Percentiles rank a stretch among this genome's conserved stretches.
Evolutionary conservation across 768 basidiomycete species (phyloP).

Genomic region (Suillus brevipes): DNA sequence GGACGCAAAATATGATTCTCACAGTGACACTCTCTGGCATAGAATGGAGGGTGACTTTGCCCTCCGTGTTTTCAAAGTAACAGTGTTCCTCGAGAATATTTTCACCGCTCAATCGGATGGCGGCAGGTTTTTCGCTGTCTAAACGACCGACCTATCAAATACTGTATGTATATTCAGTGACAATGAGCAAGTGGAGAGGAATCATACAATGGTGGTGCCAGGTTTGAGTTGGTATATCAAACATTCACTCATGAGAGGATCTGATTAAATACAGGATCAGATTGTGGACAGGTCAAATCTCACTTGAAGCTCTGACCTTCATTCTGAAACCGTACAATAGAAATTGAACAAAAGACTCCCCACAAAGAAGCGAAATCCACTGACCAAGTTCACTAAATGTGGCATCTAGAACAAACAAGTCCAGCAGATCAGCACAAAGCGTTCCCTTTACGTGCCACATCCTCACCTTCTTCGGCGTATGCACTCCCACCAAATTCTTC

Average conservation of each 20-base stretch:
- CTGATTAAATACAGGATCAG: conserved; percentile 39
- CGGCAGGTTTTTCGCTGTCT: conserved; percentile 77
- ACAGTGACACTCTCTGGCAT: conserved; percentile 84
- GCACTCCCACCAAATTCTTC: conserved; percentile 94
- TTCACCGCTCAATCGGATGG: conserved; percentile 90
- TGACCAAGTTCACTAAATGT: conserved; percentile 88
- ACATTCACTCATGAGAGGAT: conserved; percentile 97
- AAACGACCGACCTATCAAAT: conserved; percentile 73
- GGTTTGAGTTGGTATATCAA: conserved; percentile 89
- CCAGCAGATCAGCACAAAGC: conserved; percentile 13
- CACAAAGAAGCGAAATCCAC: conserved; percentile 32
- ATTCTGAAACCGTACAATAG: conserved; percentile 44
- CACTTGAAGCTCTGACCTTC: conserved; percentile 51
- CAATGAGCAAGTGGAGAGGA: conserved; percentile 7
- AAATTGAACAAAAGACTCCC: conserved; percentile 12
- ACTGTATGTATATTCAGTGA: conserved; percentile 13
- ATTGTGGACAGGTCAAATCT: conserved; percentile 3
- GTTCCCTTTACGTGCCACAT: conserved; percentile 10
- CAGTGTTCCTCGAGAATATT: conserved; percentile 94
- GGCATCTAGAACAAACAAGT: conserved; percentile 64
- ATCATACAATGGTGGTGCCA: conserved; percentile 72
- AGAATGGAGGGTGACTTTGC: conserved; percentile 80
- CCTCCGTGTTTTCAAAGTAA: conserved; percentile 82
- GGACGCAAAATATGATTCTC: conserved; percentile 27
- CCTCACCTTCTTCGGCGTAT: conserved; percentile 90